Conservation (phyloP, 1,284 basidiomycete genomes). For the Termitomyces sp. region DNA sequence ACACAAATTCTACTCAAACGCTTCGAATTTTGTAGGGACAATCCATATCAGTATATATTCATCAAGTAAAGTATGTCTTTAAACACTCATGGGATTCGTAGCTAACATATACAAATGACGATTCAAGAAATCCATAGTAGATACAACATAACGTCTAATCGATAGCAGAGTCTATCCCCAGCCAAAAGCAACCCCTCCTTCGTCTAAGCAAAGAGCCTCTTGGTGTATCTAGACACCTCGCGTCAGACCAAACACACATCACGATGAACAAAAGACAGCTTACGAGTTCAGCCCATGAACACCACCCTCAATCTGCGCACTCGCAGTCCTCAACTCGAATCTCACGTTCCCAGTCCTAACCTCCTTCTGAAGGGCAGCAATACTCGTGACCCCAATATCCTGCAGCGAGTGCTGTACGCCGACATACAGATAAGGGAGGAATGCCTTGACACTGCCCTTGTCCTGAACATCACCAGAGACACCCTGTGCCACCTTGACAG, state of each 20-base stretch:
- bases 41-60: too few species aligned
- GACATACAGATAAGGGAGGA: constrained; percentile 88
- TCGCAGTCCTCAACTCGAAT: constrained; percentile 93
- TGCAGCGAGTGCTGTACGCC: constrained; percentile 96
- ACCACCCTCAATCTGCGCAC: constrained; percentile 94
- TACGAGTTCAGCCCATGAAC: constrained; percentile 91
- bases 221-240: constrained; percentile 28
- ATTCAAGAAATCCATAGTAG: background rate
- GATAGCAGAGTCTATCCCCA: background rate
- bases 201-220: constrained; percentile 30
- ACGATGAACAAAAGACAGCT: constrained; percentile 14
- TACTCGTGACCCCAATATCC: constrained; percentile 81
- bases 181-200: background rate
- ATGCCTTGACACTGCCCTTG: constrained; percentile 90
- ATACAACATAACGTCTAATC: background rate
- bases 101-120: constrained; percentile 1
- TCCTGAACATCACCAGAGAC: constrained; percentile 97
- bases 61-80: too few species aligned
- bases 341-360: constrained; percentile 69
- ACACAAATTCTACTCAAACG: too few species aligned
- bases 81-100: background rate
- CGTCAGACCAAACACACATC: constrained; percentile 1
- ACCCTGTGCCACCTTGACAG: constrained; percentile 96
- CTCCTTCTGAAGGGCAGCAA: constrained; percentile 53
- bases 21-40: too few species aligned